Evolutionary conservation across 768 basidiomycete genomes (phyloP).

Genomic region (Ramaria sp.): DNA sequence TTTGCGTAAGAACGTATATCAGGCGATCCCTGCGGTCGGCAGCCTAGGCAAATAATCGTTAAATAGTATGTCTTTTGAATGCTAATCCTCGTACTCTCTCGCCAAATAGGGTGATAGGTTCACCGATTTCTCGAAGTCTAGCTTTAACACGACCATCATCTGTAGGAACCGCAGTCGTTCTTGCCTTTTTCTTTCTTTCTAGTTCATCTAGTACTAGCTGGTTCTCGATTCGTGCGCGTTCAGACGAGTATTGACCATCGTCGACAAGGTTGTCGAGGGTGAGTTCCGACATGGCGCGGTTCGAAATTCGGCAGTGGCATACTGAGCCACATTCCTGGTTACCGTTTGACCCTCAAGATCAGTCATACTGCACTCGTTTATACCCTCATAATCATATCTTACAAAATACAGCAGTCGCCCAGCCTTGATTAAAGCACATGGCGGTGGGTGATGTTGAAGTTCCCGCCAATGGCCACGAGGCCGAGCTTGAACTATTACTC

Average conservation of each 20-base stretch:
- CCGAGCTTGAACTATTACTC: neutral
- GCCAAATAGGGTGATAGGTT: conserved; percentile 95
- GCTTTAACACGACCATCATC: conserved; percentile 91
- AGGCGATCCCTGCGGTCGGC: conserved; percentile 94
- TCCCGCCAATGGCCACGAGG: neutral
- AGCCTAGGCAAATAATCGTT: conserved; percentile 40
- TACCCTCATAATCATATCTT: neutral
- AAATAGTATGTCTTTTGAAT: conserved; percentile 7
- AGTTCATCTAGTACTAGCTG: conserved; percentile 87
- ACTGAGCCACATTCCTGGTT: neutral
- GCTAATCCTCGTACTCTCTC: conserved; percentile 67
- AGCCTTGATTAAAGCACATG: neutral
- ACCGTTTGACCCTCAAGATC: neutral
- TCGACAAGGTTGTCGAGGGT: conserved; percentile 68
- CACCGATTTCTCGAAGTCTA: conserved; percentile 83
- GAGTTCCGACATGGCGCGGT: conserved; percentile 51
- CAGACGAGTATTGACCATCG: conserved; percentile 70
- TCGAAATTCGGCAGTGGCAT: neutral
- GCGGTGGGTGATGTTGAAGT: neutral
- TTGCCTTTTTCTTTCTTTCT: conserved; percentile 94
- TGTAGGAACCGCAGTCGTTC: conserved; percentile 90
- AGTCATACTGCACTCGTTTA: too few relatives aligned
- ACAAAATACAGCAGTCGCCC: neutral
- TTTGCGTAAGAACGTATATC: conserved; percentile 90
- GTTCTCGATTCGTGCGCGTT: conserved; percentile 70